Conservation (phyloP, 371 early-diverging fungal species). For the Zychaea mexicana region DNA sequence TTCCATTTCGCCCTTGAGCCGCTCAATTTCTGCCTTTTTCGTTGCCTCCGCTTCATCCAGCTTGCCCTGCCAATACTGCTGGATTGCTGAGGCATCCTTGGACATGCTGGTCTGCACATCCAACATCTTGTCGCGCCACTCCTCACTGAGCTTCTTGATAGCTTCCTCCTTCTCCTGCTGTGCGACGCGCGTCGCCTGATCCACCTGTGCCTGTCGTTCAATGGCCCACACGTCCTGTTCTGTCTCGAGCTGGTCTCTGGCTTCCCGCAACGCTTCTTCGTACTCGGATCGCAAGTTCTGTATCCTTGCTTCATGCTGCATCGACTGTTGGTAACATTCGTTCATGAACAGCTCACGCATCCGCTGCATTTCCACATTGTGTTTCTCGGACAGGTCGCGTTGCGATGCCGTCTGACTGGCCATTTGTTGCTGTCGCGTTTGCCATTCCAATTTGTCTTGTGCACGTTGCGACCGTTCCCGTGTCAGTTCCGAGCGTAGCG, state of each 20-base stretch:
- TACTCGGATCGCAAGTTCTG: slow-evolving; percentile 32
- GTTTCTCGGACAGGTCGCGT: background rate
- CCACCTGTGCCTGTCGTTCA: slow-evolving; percentile 23
- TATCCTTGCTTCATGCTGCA: slow-evolving; percentile 34
- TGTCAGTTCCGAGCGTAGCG: background rate
- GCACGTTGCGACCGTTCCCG: background rate
- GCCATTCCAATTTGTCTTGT: slow-evolving; percentile 7
- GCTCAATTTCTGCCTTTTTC: slow-evolving; percentile 8
- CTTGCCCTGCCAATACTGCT: slow-evolving; percentile 37
- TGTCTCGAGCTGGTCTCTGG: slow-evolving; percentile 15
- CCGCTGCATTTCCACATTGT: slow-evolving; percentile 8
- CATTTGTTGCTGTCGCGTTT: slow-evolving; percentile 14
- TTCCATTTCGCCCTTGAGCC: slow-evolving; percentile 33
- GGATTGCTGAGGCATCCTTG: slow-evolving; percentile 34
- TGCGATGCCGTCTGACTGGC: background rate
- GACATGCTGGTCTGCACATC: slow-evolving; percentile 39
- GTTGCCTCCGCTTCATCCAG: slow-evolving; percentile 19
- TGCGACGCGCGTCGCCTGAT: slow-evolving; percentile 5
- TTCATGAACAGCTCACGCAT: slow-evolving; percentile 22
- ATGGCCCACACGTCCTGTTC: slow-evolving; percentile 32
- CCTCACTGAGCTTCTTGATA: background rate
- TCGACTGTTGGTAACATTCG: slow-evolving; percentile 25
- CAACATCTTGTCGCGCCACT: slow-evolving; percentile 34
- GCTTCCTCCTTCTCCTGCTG: slow-evolving; percentile 11
- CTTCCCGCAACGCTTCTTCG: slow-evolving; percentile 23